Evolutionary conservation across 2,329 filamentous ascomycete genomes (phyloP).

Genomic region (Calonectria henricotiae): DNA sequence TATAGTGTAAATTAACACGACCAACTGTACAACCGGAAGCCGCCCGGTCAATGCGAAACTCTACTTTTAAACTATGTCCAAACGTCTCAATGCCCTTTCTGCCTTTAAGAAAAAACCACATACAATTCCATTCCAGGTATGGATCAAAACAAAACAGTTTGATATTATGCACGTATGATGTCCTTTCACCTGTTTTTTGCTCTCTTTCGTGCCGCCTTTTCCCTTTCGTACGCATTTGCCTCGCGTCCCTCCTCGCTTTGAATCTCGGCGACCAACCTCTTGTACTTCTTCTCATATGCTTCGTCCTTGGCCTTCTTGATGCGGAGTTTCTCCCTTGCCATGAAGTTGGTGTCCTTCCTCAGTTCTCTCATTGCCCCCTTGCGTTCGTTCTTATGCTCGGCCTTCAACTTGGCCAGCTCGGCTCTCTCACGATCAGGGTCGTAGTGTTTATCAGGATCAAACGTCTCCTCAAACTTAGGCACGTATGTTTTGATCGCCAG

Average conservation of each 20-base stretch:
- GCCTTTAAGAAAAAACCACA: constrained; percentile 1
- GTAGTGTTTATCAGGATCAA: constrained; percentile 97
- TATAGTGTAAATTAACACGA: neutral
- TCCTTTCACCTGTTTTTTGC: constrained; percentile 65
- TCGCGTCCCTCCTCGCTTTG: constrained; percentile 93
- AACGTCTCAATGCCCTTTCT: constrained; percentile 1
- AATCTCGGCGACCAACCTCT: constrained; percentile 92
- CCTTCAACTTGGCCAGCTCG: constrained; percentile 86
- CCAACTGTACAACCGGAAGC: neutral
- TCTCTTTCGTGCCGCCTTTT: constrained; percentile 83
- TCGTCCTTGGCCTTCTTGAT: constrained; percentile 95
- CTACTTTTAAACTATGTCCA: constrained; percentile 7
- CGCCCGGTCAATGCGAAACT: neutral
- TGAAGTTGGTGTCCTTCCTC: constrained; percentile 94
- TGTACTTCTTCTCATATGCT: constrained; percentile 97
- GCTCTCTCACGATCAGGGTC: constrained; percentile 93
- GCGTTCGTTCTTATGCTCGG: constrained; percentile 93
- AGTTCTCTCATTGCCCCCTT: constrained; percentile 96
- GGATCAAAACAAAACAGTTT: constrained; percentile 33
- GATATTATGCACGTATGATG: constrained; percentile 44
- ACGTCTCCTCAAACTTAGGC: constrained; percentile 96
- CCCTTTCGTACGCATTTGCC: constrained; percentile 89
- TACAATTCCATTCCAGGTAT: neutral
- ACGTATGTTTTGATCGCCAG: constrained; percentile 90
- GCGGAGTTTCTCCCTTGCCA: constrained; percentile 89